Conservation (phyloP, 1,139 yeast species). For the Tardiomyces depauwii region DNA sequence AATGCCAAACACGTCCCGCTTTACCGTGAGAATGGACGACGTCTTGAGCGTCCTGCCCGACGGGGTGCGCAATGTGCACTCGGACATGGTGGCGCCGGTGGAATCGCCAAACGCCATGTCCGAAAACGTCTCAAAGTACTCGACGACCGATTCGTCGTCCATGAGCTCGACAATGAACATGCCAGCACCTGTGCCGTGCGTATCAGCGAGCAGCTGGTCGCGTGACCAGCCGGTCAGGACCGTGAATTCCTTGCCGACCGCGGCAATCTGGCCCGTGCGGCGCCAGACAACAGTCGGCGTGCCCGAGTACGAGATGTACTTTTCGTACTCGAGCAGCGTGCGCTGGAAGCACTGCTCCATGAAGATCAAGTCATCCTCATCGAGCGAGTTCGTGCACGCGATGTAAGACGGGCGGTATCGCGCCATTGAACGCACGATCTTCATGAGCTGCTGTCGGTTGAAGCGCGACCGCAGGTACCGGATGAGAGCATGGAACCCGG, state of each 20-base stretch:
- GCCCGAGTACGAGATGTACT: slow-evolving; percentile 71
- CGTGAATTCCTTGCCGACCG: slow-evolving; percentile 87
- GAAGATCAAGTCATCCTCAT: slow-evolving; percentile 83
- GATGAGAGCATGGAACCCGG: slow-evolving; percentile 78
- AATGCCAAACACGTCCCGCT: slow-evolving; percentile 80
- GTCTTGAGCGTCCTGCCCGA: slow-evolving; percentile 41
- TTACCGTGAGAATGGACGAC: slow-evolving; percentile 82
- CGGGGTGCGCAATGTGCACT: slow-evolving; percentile 63
- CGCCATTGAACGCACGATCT: slow-evolving; percentile 84
- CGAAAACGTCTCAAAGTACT: slow-evolving; percentile 77
- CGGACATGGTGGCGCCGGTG: slow-evolving; percentile 72
- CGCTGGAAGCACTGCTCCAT: slow-evolving; percentile 96
- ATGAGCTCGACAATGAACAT: slow-evolving; percentile 81
- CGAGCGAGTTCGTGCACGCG: slow-evolving; percentile 79
- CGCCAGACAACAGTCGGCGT: slow-evolving; percentile 96
- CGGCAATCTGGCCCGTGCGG: slow-evolving; percentile 89
- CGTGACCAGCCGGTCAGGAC: slow-evolving; percentile 82
- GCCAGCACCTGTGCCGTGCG: slow-evolving; percentile 8
- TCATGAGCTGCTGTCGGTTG: slow-evolving; percentile 55
- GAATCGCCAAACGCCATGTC: slow-evolving; percentile 88
- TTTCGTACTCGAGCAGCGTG: slow-evolving; percentile 78
- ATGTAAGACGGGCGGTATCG: slow-evolving; percentile 84
- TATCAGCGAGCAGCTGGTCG: slow-evolving; percentile 41
- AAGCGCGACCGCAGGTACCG: slow-evolving; percentile 65
- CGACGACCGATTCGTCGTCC: slow-evolving; percentile 79